Evolutionary conservation across 768 basidiomycete genomes (phyloP).

Genomic region (Cyathus striatus): DNA sequence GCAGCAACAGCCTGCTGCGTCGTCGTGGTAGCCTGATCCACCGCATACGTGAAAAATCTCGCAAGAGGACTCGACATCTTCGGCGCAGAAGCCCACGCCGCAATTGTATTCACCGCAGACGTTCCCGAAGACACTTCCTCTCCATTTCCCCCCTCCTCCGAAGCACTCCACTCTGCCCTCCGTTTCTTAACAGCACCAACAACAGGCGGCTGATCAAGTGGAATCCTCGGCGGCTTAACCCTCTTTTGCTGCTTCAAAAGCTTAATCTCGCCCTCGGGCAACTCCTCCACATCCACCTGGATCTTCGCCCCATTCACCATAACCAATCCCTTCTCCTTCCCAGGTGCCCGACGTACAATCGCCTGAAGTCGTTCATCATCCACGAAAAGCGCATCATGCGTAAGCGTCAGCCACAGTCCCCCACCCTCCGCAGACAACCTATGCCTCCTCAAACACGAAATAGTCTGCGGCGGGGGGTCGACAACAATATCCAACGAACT

Average conservation of each 20-base stretch:
- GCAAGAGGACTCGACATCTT: constrained; percentile 65
- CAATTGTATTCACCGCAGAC: constrained; percentile 20
- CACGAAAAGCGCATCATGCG: constrained; percentile 76
- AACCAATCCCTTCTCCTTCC: constrained; percentile 76
- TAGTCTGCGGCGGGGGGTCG: constrained; percentile 84
- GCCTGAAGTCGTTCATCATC: constrained; percentile 72
- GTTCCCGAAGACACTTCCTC: constrained; percentile 7
- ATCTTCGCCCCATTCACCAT: constrained; percentile 88
- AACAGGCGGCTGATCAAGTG: constrained; percentile 91
- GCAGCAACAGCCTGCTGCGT: constrained; percentile 78
- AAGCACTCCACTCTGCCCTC: constrained; percentile 68
- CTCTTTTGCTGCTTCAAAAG: constrained; percentile 78
- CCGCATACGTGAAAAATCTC: constrained; percentile 68
- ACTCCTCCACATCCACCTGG: constrained; percentile 82
- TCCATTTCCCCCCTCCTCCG: constrained; percentile 25
- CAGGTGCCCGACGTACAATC: constrained; percentile 71
- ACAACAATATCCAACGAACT: constrained; percentile 81
- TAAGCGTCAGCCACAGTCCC: constrained; percentile 90
- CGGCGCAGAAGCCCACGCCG: no score
- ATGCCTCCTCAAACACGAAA: constrained; percentile 83
- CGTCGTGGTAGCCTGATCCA: constrained; percentile 68
- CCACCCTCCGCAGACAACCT: constrained; percentile 83
- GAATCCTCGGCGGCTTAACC: constrained; percentile 78
- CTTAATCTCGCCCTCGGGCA: constrained; percentile 85
- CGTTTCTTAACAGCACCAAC: constrained; percentile 64